Evolutionary conservation across 495 filamentous ascomycete genomes (phyloP).

Genomic region (Sordaria brevicollis): DNA sequence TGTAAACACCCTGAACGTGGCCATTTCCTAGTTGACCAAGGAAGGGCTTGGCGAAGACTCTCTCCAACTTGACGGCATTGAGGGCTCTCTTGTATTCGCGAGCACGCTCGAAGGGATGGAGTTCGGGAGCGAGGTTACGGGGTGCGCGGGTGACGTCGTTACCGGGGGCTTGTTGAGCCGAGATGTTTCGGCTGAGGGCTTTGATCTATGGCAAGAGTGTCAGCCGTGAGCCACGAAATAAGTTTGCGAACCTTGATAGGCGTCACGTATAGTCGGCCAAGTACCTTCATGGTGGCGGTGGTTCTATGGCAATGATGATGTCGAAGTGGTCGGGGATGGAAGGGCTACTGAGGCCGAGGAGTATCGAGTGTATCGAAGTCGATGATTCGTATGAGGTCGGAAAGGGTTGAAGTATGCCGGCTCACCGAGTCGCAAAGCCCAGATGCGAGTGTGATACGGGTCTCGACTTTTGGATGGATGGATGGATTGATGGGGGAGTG

Average conservation of each 20-base stretch:
- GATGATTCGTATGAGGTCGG: not conserved
- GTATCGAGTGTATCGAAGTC: not conserved
- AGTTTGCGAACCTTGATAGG: not conserved
- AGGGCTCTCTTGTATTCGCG: constrained; percentile 59
- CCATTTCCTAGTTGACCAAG: constrained; percentile 77
- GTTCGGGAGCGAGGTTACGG: constrained; percentile 82
- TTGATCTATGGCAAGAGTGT: constrained; percentile 54
- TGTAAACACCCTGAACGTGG: constrained; percentile 87
- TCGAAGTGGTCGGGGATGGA: not conserved
- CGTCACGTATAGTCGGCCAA: not conserved
- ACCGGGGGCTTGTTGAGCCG: constrained; percentile 71
- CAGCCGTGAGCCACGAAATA: not conserved
- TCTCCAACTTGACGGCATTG: constrained; percentile 88
- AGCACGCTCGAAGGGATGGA: constrained; percentile 91
- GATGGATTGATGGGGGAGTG: not conserved
- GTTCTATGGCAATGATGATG: not conserved
- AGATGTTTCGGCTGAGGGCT: constrained; percentile 68
- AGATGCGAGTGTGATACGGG: not conserved
- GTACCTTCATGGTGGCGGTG: constrained; percentile 34
- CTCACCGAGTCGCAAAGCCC: not conserved
- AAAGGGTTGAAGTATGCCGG: not conserved
- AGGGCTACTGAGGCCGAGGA: not conserved
- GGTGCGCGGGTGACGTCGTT: constrained; percentile 43
- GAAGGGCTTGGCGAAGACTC: constrained; percentile 94
- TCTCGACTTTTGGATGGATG: not conserved